Base-by-base conservation (phyloP, 441 rosid species). In the Kokia cookei region DNA sequence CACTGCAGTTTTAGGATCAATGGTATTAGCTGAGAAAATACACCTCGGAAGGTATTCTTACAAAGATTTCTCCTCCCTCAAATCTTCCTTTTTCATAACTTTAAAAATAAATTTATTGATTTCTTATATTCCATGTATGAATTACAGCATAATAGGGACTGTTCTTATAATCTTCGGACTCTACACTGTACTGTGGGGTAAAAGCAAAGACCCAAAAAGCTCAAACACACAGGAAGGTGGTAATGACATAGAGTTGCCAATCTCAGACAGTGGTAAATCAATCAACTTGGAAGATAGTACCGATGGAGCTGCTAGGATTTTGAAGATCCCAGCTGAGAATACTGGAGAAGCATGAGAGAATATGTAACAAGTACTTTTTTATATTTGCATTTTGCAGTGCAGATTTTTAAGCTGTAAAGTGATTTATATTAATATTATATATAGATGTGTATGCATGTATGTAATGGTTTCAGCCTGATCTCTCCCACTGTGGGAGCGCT, bases 121-220 rank as follows among this genome's bases (percentile, higher is more conserved):
- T 32, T 32, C 37, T 32, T 4, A 32, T 32, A 32, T 32, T 32
- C 37, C 6, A 32, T 32, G 37, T 5, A 32, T 32, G 37, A 5
- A 32, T 80, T 53, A n/a, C 86, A 94, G 97, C 78, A 73, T 94
- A 65, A 80, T 92, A 7, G 98, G 98, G 72, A 92, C 97, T 0
- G 45, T 91, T 43, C 11, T 90, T 73, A 88, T 94, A 66, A 94
- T 92, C 11, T 7, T 81, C 37, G 97, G 97, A 42, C 92, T 92
- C 2, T 94, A 94, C 79, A 82, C 86, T 3, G 97, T 94, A 27
- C 91, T 88, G 22, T 92, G 97, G 97, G 98, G 96, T 0, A 94
- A 94, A 66, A 92, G 93, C 82, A 94, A 94, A 54, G 97, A 94
- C 59, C n/a, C 0, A 1, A n/a, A 2, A 10, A 59, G 10, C 71